Conservation (phyloP, 495 filamentous ascomycete genomes). For the Cairneyella variabilis region DNA sequence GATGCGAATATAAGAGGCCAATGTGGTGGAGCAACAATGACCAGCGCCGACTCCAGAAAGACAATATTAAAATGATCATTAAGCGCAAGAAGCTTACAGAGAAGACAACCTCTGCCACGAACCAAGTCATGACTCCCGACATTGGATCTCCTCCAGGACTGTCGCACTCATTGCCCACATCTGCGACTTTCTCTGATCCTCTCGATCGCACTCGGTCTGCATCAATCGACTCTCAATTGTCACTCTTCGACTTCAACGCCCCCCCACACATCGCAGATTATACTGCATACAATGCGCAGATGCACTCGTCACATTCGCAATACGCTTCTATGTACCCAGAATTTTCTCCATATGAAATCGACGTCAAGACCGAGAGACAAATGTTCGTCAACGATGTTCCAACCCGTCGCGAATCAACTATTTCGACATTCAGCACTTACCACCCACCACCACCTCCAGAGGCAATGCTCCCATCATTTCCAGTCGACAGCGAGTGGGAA, state of each 20-base stretch:
- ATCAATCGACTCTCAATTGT: slow-evolving; percentile 73
- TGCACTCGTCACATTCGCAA: slow-evolving; percentile 33
- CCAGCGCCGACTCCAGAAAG: slow-evolving; percentile 80
- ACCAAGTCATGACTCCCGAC: slow-evolving; percentile 47
- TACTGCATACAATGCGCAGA: slow-evolving; percentile 55
- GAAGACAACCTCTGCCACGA: slow-evolving; percentile 61
- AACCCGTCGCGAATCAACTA: slow-evolving; percentile 73
- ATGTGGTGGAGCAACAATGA: slow-evolving; percentile 96
- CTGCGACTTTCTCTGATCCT: slow-evolving; percentile 71
- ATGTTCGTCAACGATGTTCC: slow-evolving; percentile 91
- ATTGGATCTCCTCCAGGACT: slow-evolving; percentile 70
- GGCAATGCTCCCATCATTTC: slow-evolving; percentile 60
- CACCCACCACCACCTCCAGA: slow-evolving; percentile 65
- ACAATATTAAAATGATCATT: slow-evolving; percentile 93
- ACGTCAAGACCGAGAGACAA: slow-evolving; percentile 92
- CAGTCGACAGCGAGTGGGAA: slow-evolving; percentile 67
- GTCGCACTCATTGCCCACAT: slow-evolving; percentile 77
- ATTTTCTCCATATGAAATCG: slow-evolving; percentile 82
- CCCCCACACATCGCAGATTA: slow-evolving; percentile 55
- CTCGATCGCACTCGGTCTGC: slow-evolving; percentile 66
- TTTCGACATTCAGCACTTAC: slow-evolving; percentile 84
- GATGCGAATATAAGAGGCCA: slow-evolving; percentile 93
- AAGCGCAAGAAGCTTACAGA: slow-evolving; percentile 92
- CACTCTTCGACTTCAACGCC: slow-evolving; percentile 66
- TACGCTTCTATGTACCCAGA: slow-evolving; percentile 37